These are phyloP conservation scores for Collybiopsis confluens DNA, from an alignment of 768 basidiomycete genomes.

Conservation along the genomic window DNA sequence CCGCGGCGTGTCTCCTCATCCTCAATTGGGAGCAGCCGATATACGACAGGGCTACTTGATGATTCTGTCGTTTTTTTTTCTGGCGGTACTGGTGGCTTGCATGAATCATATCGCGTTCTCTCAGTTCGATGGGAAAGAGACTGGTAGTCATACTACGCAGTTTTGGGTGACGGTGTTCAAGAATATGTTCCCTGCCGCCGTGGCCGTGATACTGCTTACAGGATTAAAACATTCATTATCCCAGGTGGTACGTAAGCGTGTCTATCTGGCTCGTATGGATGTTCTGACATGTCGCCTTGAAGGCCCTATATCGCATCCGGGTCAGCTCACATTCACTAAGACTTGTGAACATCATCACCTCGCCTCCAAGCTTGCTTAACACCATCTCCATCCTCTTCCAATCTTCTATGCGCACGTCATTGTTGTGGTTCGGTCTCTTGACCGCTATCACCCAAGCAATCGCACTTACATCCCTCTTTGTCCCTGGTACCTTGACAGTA, in stretches of 20 bases:
- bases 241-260: neutral
- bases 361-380: neutral
- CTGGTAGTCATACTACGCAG: neutral
- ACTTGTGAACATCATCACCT: constrained; percentile 1
- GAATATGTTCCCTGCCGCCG: neutral
- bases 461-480: neutral
- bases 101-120: constrained; percentile 1
- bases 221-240: neutral
- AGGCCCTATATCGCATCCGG: constrained; percentile 2
- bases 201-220: neutral
- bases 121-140: neutral
- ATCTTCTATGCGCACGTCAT: neutral
- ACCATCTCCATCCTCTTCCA: neutral
- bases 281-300: neutral
- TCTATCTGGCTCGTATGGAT: neutral
- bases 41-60: neutral
- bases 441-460: neutral
- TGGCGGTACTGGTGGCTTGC: neutral
- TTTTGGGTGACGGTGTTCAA: neutral
- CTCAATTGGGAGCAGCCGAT: neutral
- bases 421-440: neutral
- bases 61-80: neutral
- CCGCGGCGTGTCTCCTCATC: neutral
- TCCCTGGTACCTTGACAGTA: neutral
- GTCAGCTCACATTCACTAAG: neutral